Conservation (phyloP, 257 asterid species). For the Cynanchum wilfordii region DNA sequence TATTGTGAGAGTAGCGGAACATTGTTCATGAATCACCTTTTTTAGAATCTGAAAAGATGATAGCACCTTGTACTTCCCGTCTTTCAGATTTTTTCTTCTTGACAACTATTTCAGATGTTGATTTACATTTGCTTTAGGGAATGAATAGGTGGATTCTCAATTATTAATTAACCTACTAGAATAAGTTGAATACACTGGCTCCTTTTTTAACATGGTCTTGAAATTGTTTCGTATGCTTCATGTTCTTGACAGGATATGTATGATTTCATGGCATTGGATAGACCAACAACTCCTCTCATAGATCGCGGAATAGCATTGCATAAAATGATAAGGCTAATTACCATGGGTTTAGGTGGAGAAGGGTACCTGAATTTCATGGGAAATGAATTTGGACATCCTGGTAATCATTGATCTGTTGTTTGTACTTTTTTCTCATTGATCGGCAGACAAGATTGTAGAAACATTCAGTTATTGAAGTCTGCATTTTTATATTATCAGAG, state of each 20-base stretch:
- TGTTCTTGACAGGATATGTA: slow-evolving; percentile 79
- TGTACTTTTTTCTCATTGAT: neutral
- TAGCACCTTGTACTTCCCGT: neutral
- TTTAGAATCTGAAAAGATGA: neutral
- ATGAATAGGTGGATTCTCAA: neutral
- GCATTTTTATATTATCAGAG: slow-evolving; percentile 41
- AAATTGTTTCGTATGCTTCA: neutral
- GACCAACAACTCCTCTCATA: slow-evolving; percentile 80
- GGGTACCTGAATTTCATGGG: slow-evolving; percentile 99
- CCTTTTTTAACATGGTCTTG: neutral
- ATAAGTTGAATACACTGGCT: neutral
- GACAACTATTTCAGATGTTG: too few relatives aligned
- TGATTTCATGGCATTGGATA: slow-evolving; percentile 95
- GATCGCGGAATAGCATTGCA: slow-evolving; percentile 99
- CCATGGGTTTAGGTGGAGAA: slow-evolving; percentile 99
- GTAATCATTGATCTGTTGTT: slow-evolving; percentile 31
- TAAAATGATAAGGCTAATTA: slow-evolving; percentile 94
- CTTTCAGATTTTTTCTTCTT: neutral
- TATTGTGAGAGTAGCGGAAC: neutral
- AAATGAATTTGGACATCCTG: slow-evolving; percentile 99
- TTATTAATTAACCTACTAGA: neutral
- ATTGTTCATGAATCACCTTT: neutral
- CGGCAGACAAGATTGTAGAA: slow-evolving; percentile 11
- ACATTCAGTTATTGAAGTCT: slow-evolving; percentile 3
- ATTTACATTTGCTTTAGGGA: neutral